phyloP scores from a whole-genome alignment of 2,329 filamentous ascomycete genomes.

The Apiospora aurea region DNA sequence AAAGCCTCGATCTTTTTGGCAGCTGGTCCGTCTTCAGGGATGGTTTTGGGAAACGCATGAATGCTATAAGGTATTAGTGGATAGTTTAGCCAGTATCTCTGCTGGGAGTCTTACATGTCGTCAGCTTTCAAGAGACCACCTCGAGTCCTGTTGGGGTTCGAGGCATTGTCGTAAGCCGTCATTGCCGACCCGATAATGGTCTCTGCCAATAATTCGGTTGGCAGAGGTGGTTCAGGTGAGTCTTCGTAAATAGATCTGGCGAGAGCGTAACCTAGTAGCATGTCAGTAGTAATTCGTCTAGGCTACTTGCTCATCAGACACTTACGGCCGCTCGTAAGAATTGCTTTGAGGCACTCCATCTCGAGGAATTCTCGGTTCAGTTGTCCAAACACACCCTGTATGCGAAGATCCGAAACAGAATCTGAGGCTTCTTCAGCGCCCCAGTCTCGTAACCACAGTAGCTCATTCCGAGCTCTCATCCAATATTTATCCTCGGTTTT shows the following conservation, averaged over 20 bases:
- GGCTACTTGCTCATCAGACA: conserved; percentile 28
- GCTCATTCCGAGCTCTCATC: conserved; percentile 65
- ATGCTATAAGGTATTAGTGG: conserved; percentile 53
- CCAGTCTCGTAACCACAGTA: conserved; percentile 80
- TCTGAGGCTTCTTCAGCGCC: conserved; percentile 56
- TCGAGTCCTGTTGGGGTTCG: conserved; percentile 78
- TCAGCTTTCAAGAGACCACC: conserved; percentile 80
- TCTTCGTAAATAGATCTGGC: conserved; percentile 69
- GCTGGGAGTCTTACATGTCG: conserved; percentile 66
- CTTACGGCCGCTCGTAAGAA: conserved; percentile 69
- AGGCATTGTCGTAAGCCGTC: conserved; percentile 80
- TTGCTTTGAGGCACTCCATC: conserved; percentile 71
- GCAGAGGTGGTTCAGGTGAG: conserved; percentile 55
- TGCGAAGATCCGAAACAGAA: conserved; percentile 37
- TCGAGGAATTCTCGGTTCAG: conserved; percentile 70
- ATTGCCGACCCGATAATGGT: conserved; percentile 70
- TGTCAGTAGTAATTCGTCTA: conserved; percentile 27
- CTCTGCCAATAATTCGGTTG: conserved; percentile 59
- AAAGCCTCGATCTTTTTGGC: conserved; percentile 67
- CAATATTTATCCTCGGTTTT: conserved; percentile 71
- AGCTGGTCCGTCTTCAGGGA: conserved; percentile 59
- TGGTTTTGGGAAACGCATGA: conserved; percentile 66
- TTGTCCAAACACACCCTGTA: conserved; percentile 63
- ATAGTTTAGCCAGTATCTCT: not conserved
- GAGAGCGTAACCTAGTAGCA: conserved; percentile 62